Evolutionary conservation across 169 alveolate species (phyloP), one percentile per base, ranked within the genome.

Genomic region (Pseudocohnilembus persalinus): DNA sequence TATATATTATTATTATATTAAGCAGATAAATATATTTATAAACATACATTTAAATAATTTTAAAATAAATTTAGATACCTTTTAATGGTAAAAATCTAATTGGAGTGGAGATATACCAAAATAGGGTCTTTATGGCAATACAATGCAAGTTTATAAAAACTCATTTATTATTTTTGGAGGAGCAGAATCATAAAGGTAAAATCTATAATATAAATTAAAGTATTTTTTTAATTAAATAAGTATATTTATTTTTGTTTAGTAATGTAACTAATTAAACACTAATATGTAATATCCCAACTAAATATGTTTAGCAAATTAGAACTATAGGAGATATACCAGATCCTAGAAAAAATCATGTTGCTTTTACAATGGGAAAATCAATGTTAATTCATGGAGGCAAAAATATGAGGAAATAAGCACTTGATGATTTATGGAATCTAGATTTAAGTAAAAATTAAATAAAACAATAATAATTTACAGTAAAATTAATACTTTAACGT

Each of bases 261-360:
- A 49, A 49, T 49, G 68, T 49, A 49, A 49, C 20, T 4, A 49
- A 49, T 49, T 4, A 49, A 11, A 49, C 68, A 49, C 4, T 4
- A 49, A 49, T 49, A 49, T 11, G 4, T 11, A 49, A 49, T 49
- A 49, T 49, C 20, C 26, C 20, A 20, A 49, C 4, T 49, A 49
- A 11, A 49, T 49, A 49, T 49, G 68, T 49, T 49, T 11, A 11
- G 20, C 20, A 11, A 49, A 11, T 49, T 11, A 49, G 20, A 49
- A 49, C 4, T 49, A 4, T 49, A 29, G 82, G 82, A 77, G 82
- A 77, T 32, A 77, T 77, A 0, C 30, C 33, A 77, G 82, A 77
- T 15, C 82, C 82, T 11, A 77, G 82, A 33, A 77, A 72, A 31
- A 77, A 77, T 1, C 63, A 63, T 32, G 82, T 72, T 27, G 30